Conservation (phyloP, 495 filamentous ascomycete species). For the Hypoxylon rickii region DNA sequence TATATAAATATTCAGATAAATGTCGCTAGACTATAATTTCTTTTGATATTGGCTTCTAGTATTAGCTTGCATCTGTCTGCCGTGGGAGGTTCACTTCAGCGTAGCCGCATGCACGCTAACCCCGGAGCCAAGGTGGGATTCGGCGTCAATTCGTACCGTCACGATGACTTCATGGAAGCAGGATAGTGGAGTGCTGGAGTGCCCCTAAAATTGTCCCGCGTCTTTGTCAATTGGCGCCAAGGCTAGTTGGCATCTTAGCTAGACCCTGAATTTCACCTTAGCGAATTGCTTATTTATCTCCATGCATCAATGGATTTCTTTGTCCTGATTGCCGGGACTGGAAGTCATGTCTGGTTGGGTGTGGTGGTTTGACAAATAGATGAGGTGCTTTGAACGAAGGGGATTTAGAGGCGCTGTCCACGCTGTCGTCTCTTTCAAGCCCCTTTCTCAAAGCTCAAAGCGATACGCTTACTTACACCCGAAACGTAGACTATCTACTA, state of each 20-base stretch:
- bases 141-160: not conserved
- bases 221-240: not conserved
- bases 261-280: too few species aligned
- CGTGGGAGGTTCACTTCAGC: not conserved
- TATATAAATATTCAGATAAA: too few species aligned
- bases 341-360: too few species aligned
- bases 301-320: too few species aligned
- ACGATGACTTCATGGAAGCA: slow-evolving; percentile 12
- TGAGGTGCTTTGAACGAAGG: too few species aligned
- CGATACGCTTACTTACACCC: too few species aligned
- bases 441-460: too few species aligned
- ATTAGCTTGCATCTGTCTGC: not conserved
- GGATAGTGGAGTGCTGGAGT: not conserved
- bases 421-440: too few species aligned
- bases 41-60: not conserved
- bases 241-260: not conserved
- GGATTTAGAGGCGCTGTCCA: too few species aligned
- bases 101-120: not conserved
- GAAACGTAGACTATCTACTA: too few species aligned
- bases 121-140: not conserved
- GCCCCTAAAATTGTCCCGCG: not conserved
- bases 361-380: too few species aligned
- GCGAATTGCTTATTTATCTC: not conserved
- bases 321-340: too few species aligned
- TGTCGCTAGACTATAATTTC: slow-evolving; percentile 2